These are phyloP conservation scores for Asterophora lycoperdoides DNA, from an alignment of 768 basidiomycete species.

Conservation along the genomic window DNA sequence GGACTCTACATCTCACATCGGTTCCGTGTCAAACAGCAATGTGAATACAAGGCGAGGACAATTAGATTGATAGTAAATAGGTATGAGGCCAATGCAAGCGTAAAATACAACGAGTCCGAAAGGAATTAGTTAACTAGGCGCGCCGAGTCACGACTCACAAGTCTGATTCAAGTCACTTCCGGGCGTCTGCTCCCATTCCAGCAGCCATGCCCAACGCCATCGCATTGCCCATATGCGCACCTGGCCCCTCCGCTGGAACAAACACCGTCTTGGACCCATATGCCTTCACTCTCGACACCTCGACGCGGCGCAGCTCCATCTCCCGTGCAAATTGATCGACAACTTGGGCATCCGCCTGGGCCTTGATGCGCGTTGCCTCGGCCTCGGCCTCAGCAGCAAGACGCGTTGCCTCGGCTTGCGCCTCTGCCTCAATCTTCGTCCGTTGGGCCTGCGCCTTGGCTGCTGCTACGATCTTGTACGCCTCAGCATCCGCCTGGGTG, in stretches of 20 bases:
- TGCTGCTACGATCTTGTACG: constrained; percentile 67
- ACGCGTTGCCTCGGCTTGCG: constrained; percentile 74
- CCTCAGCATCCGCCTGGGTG: constrained; percentile 71
- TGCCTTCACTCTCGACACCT: constrained; percentile 57
- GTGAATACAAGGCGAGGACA: too few species aligned
- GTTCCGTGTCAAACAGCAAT: background rate
- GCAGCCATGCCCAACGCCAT: constrained; percentile 72
- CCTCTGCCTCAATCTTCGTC: constrained; percentile 73
- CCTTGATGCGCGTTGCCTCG: constrained; percentile 59
- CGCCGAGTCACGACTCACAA: background rate
- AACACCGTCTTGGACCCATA: constrained; percentile 70
- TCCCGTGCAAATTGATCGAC: constrained; percentile 67
- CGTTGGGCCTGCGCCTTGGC: constrained; percentile 68
- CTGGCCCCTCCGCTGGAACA: constrained; percentile 59
- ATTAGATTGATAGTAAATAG: too few species aligned
- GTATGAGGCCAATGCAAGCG: too few species aligned
- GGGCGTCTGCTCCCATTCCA: constrained; percentile 47
- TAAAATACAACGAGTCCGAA: background rate
- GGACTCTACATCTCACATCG: constrained; percentile 3
- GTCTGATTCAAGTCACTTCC: constrained; percentile 9
- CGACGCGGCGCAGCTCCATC: constrained; percentile 68
- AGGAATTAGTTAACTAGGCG: too few species aligned
- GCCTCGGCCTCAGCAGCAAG: constrained; percentile 74
- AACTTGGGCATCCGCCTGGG: constrained; percentile 58
- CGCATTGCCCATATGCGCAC: constrained; percentile 53